Evolutionary conservation across 495 filamentous ascomycete genomes (phyloP).

Genomic region (Tuber aestivum): DNA sequence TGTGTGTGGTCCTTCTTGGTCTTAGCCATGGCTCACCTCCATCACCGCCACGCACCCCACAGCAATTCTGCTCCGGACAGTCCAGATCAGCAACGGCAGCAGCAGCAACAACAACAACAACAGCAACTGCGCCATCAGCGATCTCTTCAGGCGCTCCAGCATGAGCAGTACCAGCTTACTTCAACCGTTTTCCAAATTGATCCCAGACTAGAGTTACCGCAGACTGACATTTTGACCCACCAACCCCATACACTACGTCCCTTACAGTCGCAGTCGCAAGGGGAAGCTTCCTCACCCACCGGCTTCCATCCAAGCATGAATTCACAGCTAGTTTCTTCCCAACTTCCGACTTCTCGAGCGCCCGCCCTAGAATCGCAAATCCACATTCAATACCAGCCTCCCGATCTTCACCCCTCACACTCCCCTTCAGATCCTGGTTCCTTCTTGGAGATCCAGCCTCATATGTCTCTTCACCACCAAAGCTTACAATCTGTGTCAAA

Average conservation of each 20-base stretch:
- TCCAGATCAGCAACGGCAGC: too few relatives aligned
- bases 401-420: slow-evolving; percentile 23
- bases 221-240: neutral
- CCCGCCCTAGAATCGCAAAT: slow-evolving; percentile 20
- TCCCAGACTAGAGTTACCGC: neutral
- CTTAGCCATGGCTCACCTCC: neutral
- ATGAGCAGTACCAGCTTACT: slow-evolving; percentile 6
- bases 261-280: slow-evolving; percentile 27
- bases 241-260: slow-evolving; percentile 14
- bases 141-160: slow-evolving; percentile 10
- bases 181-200: neutral
- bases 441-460: neutral
- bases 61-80: neutral
- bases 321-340: slow-evolving; percentile 18
- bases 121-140: slow-evolving; percentile 8
- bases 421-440: neutral
- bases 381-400: slow-evolving; percentile 31
- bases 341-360: slow-evolving; percentile 26
- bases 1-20: neutral
- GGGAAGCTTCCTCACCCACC: slow-evolving; percentile 24
- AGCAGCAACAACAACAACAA: slow-evolving; percentile 6
- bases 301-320: slow-evolving; percentile 26
- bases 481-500: neutral
- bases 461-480: slow-evolving; percentile 1
- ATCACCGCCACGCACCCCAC: neutral